Conservation (phyloP, 2,329 filamentous ascomycete species). For the Penicillium sp. region DNA sequence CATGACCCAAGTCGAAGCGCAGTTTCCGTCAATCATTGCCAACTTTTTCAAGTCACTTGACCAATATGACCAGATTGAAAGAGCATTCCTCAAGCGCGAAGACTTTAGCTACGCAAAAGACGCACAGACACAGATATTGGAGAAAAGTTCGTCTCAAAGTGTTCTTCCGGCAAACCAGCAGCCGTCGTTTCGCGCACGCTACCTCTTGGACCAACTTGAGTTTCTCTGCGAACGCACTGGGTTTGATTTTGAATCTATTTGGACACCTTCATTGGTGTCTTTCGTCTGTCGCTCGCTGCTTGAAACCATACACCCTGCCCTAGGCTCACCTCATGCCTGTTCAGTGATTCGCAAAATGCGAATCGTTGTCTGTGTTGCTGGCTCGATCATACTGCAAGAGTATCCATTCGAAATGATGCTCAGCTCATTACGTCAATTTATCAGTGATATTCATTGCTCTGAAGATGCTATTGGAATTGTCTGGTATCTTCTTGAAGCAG, state of each 20-base stretch:
- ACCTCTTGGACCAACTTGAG: conserved; percentile 72
- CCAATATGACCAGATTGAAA: conserved; percentile 73
- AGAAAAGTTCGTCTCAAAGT: conserved; percentile 65
- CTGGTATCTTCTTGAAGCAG: conserved; percentile 76
- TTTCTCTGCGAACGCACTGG: conserved; percentile 74
- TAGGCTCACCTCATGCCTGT: conserved; percentile 85
- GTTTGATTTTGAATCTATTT: conserved; percentile 65
- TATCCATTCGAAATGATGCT: conserved; percentile 92
- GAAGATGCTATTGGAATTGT: conserved; percentile 87
- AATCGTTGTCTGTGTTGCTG: conserved; percentile 76
- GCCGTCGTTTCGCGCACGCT: conserved; percentile 79
- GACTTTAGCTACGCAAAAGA: conserved; percentile 62
- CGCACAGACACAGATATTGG: conserved; percentile 69
- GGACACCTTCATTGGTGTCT: conserved; percentile 73
- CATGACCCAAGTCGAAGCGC: conserved; percentile 61
- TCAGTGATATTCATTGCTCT: conserved; percentile 82
- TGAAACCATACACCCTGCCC: conserved; percentile 75
- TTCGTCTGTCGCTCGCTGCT: conserved; percentile 76
- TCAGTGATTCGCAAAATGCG: conserved; percentile 83
- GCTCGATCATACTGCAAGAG: conserved; percentile 67
- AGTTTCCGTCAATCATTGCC: conserved; percentile 76
- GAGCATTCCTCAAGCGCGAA: conserved; percentile 61
- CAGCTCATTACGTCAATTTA: conserved; percentile 73
- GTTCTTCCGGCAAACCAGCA: conserved; percentile 77
- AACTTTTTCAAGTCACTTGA: conserved; percentile 75